phyloP scores from a whole-genome alignment of 306 rosid genomes.

The Malus asiatica region DNA sequence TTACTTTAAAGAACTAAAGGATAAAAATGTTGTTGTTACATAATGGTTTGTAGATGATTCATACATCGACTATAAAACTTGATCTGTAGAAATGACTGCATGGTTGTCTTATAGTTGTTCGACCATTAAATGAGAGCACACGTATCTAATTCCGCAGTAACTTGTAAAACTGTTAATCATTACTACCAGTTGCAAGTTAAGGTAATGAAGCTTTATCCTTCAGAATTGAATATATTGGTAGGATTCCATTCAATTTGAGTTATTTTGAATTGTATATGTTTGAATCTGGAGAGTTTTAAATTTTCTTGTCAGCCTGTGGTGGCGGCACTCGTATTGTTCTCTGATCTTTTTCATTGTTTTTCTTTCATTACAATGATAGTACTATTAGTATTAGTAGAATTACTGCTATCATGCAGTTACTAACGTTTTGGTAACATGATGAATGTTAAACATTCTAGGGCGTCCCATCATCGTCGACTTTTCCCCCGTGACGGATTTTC shows the following conservation, averaged over 20 bases:
- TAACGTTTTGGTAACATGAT: slow-evolving; percentile 13
- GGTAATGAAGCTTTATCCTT: not conserved
- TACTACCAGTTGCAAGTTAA: not conserved
- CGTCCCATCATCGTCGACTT: slow-evolving; percentile 95
- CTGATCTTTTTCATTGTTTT: not conserved
- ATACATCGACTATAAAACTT: not conserved
- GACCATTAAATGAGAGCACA: not conserved
- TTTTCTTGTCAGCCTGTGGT: not conserved
- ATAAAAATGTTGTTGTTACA: not conserved
- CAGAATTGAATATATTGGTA: not conserved
- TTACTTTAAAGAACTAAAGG: not conserved
- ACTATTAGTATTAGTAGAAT: not conserved
- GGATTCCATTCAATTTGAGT: not conserved
- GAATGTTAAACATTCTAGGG: slow-evolving; percentile 33
- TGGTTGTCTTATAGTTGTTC: not conserved
- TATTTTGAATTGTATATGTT: not conserved
- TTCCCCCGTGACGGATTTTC: slow-evolving; percentile 97
- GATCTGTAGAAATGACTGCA: not conserved
- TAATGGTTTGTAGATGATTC: not conserved
- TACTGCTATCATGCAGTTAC: not conserved
- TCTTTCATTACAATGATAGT: not conserved
- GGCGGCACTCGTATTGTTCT: not conserved
- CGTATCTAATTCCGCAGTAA: not conserved
- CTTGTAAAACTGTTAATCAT: not conserved
- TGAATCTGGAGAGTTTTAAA: not conserved